A percentile compares a stretch with the other conserved stretches of the same genome.
These are phyloP conservation scores for Eimeria necatrix DNA, from an alignment of 169 alveolate species.

Conservation along the genomic window DNA sequence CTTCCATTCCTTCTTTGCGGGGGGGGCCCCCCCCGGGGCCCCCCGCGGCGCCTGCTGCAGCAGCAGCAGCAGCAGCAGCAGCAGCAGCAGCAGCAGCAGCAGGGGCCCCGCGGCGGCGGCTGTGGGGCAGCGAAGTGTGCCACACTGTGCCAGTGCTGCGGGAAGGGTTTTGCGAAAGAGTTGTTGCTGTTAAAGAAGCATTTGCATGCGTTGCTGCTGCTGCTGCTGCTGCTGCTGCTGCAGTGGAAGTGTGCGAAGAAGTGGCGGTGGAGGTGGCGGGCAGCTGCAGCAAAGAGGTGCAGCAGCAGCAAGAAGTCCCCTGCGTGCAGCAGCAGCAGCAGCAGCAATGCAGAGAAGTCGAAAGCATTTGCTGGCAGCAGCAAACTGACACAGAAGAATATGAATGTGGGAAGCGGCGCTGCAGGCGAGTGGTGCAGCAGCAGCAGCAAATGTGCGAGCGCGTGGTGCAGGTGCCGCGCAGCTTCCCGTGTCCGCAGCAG, in stretches of 20 bases:
- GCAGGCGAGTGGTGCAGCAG: slow-evolving; percentile 9
- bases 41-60: too few species aligned
- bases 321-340: neutral
- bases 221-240: neutral
- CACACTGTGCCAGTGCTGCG: neutral
- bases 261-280: neutral
- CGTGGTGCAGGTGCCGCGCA: neutral
- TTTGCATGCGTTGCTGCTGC: too few species aligned
- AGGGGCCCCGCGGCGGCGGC: neutral
- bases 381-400: neutral
- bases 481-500: neutral
- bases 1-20: too few species aligned
- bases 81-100: too few species aligned
- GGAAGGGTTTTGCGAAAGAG: neutral
- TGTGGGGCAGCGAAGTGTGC: neutral
- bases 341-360: neutral
- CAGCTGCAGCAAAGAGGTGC: neutral
- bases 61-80: too few species aligned
- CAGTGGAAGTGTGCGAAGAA: neutral
- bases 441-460: neutral
- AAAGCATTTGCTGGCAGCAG: neutral
- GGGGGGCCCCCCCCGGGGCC: too few species aligned
- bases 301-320: neutral
- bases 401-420: neutral
- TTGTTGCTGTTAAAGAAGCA: slow-evolving; percentile 33